These are phyloP conservation scores for Gymnopus androsaceus DNA, from an alignment of 1,284 basidiomycete genomes.

Conservation along the genomic window DNA sequence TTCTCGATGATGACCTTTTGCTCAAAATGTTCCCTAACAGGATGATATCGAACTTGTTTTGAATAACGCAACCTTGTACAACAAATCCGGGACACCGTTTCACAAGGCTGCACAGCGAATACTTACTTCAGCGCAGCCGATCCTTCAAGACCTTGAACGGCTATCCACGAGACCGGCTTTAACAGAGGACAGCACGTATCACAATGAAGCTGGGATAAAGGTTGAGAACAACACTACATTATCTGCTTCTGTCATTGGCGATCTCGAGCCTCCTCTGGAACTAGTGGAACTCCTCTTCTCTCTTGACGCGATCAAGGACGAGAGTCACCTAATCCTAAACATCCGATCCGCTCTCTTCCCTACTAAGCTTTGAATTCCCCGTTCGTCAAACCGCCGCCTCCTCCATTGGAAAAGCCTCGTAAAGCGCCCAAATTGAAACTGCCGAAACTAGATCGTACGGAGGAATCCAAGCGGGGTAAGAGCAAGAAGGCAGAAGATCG, in stretches of 20 bases:
- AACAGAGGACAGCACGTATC: not conserved
- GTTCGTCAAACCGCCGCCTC: slow-evolving; percentile 51
- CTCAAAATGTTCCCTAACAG: slow-evolving; percentile 38
- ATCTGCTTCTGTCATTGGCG: slow-evolving; percentile 42
- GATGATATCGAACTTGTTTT: slow-evolving; percentile 82
- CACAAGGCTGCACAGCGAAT: slow-evolving; percentile 77
- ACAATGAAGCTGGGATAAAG: not conserved
- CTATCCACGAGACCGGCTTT: slow-evolving; percentile 23
- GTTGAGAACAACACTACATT: not conserved
- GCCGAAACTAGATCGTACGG: slow-evolving; percentile 19
- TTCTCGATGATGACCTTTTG: not conserved
- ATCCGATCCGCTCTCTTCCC: slow-evolving; percentile 62
- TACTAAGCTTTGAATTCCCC: slow-evolving; percentile 69
- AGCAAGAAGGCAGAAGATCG: slow-evolving; percentile 18
- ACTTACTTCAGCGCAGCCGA: slow-evolving; percentile 54
- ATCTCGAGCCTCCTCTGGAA: slow-evolving; percentile 70
- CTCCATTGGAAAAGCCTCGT: slow-evolving; percentile 35
- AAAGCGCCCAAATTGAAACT: slow-evolving; percentile 26
- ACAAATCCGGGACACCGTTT: slow-evolving; percentile 73
- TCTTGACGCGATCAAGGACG: slow-evolving; percentile 49
- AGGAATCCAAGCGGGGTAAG: slow-evolving; percentile 36
- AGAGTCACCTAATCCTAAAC: slow-evolving; percentile 53
- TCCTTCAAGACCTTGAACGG: slow-evolving; percentile 61
- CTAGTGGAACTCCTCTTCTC: slow-evolving; percentile 58
- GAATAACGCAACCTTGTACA: slow-evolving; percentile 88